A percentile compares a stretch with the other conserved stretches of the same genome.
These are phyloP conservation scores for Saturnispora kantuleensis DNA, from an alignment of 805 yeast genomes.

Conservation along the genomic window DNA sequence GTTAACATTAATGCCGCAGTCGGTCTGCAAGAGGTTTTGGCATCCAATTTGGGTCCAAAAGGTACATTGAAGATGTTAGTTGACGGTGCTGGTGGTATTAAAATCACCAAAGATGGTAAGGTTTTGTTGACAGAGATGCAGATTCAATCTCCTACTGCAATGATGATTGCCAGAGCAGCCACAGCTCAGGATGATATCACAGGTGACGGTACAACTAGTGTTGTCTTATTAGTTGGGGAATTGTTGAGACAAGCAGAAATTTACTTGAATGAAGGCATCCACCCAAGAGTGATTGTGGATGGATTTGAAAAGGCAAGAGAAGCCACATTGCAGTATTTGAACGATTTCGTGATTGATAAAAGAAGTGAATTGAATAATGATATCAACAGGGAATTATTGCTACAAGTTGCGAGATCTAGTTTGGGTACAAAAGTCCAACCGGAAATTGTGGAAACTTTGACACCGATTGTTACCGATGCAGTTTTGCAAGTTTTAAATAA, in stretches of 20 bases:
- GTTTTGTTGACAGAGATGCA: constrained; percentile 94
- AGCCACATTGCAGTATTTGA: constrained; percentile 60
- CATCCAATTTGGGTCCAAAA: constrained; percentile 91
- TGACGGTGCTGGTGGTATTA: constrained; percentile 92
- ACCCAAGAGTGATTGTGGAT: constrained; percentile 88
- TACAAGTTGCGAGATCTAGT: constrained; percentile 88
- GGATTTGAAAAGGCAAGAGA: constrained; percentile 89
- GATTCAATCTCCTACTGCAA: constrained; percentile 84
- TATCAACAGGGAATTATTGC: constrained; percentile 76
- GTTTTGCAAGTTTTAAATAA: constrained; percentile 65
- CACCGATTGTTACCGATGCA: constrained; percentile 95
- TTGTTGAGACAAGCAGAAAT: constrained; percentile 90
- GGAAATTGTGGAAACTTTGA: constrained; percentile 67
- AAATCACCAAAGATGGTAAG: constrained; percentile 94
- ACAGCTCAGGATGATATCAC: constrained; percentile 98
- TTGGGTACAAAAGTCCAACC: constrained; percentile 75
- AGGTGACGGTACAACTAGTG: constrained; percentile 99
- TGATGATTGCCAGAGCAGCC: constrained; percentile 93
- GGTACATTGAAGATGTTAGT: constrained; percentile 95
- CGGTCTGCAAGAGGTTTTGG: constrained; percentile 86
- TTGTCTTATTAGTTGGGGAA: constrained; percentile 89
- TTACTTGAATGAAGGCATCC: constrained; percentile 86
- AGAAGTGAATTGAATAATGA: constrained; percentile 23
- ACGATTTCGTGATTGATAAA: constrained; percentile 46
- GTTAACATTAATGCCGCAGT: constrained; percentile 95